phyloP scores from a whole-genome alignment of 2,329 filamentous ascomycete genomes.

The Metarhizium humberi region DNA sequence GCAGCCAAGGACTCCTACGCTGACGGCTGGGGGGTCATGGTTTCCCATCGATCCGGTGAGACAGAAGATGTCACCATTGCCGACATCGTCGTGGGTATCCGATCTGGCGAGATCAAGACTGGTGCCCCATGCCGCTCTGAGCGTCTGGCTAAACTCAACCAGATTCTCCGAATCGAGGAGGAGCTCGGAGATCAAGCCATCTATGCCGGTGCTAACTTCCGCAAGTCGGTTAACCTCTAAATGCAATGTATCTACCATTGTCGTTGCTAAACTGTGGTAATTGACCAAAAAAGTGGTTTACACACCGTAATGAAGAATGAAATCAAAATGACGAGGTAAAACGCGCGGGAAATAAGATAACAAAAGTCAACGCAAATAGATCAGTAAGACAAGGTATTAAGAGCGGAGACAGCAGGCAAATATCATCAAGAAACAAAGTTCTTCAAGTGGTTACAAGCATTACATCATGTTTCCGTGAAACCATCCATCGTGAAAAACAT shows the following conservation, averaged over 20 bases:
- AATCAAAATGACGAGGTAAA: background rate
- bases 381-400: background rate
- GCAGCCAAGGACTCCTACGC: constrained; percentile 97
- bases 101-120: constrained; percentile 97
- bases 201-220: constrained; percentile 90
- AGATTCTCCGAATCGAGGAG: constrained; percentile 99
- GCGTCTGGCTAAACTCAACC: constrained; percentile 99
- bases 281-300: background rate
- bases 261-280: background rate
- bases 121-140: constrained; percentile 93
- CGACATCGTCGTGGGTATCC: constrained; percentile 94
- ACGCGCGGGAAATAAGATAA: background rate
- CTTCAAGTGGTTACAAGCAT: background rate
- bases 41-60: constrained; percentile 97
- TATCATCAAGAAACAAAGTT: background rate
- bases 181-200: constrained; percentile 87
- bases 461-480: too few relatives aligned
- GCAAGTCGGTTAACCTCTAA: constrained; percentile 82
- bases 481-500: too few relatives aligned
- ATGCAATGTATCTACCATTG: constrained; percentile 7
- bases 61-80: constrained; percentile 99
- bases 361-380: background rate
- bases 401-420: background rate
- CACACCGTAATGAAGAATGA: constrained; percentile 1
- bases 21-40: constrained; percentile 97